Percentiles rank a stretch among this genome's conserved stretches.
These are phyloP conservation scores for Ochromonas danica DNA, from an alignment of 108 stramenopile species.

Conservation along the genomic window DNA sequence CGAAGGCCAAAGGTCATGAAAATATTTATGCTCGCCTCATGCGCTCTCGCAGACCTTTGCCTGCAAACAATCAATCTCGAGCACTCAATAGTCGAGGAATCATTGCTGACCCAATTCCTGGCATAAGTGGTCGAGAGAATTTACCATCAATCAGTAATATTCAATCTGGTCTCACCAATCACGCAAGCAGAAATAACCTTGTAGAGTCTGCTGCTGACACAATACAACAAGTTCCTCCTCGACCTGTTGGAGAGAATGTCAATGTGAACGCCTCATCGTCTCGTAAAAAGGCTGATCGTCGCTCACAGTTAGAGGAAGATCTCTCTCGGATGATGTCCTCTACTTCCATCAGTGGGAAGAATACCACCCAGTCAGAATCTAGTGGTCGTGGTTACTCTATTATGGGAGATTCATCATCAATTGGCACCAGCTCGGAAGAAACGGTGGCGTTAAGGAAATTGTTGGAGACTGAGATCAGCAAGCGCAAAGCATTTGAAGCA, in stretches of 20 bases:
- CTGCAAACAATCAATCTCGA: slow-evolving; percentile 14
- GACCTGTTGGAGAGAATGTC: too few species aligned
- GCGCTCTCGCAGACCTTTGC: too few species aligned
- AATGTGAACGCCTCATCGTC: too few species aligned
- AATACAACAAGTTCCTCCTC: not conserved
- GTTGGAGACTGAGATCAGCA: not conserved
- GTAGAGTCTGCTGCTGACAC: not conserved
- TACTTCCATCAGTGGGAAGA: too few species aligned
- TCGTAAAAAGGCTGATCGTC: too few species aligned
- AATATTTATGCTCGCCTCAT: slow-evolving; percentile 15
- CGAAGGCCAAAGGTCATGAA: slow-evolving; percentile 4
- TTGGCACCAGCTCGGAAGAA: too few species aligned
- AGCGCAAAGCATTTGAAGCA: not conserved
- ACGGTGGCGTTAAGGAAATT: not conserved
- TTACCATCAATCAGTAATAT: not conserved
- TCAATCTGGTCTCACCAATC: not conserved
- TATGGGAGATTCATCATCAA: too few species aligned
- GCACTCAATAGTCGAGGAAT: not conserved
- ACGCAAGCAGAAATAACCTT: not conserved
- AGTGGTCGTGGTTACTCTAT: too few species aligned
- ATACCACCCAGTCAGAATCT: too few species aligned
- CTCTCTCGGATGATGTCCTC: too few species aligned
- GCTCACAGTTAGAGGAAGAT: too few species aligned
- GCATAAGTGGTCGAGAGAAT: not conserved
- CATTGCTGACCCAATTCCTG: not conserved